Evolutionary conservation across 2,329 filamentous ascomycete species (phyloP).

Genomic region (Conoideocrella luteorostrata): DNA sequence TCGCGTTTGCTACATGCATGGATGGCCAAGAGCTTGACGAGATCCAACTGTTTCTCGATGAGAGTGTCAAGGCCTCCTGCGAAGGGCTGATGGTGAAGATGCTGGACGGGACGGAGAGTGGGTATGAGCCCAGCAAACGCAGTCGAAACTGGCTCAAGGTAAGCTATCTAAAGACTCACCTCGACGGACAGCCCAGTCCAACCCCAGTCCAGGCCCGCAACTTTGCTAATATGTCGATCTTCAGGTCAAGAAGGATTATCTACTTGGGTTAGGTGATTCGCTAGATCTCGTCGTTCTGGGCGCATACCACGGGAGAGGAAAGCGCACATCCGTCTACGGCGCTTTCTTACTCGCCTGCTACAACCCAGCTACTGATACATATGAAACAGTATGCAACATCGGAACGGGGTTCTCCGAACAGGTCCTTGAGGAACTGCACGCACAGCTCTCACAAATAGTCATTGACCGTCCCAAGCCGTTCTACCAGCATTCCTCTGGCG

Average conservation of each 20-base stretch:
- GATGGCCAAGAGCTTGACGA: conserved; percentile 86
- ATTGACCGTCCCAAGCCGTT: conserved; percentile 94
- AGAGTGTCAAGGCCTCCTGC: conserved; percentile 91
- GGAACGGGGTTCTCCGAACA: conserved; percentile 94
- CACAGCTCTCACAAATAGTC: conserved; percentile 64
- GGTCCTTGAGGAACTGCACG: conserved; percentile 82
- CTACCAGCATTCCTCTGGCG: conserved; percentile 76
- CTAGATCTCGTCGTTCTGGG: conserved; percentile 94
- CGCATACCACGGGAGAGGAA: conserved; percentile 89
- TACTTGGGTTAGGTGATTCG: conserved; percentile 87
- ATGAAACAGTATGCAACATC: conserved; percentile 97
- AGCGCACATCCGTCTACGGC: conserved; percentile 91
- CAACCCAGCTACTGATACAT: conserved; percentile 71
- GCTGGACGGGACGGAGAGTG: conserved; percentile 86
- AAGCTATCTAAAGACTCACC: conserved; percentile 23
- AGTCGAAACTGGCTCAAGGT: conserved; percentile 98
- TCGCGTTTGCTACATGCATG: conserved; percentile 80
- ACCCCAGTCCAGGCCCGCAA: no score
- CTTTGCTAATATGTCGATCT: no score
- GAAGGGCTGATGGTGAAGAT: conserved; percentile 99
- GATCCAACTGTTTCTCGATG: conserved; percentile 87
- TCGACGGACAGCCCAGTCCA: no score
- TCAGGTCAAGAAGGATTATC: conserved; percentile 97
- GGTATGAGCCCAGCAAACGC: conserved; percentile 92
- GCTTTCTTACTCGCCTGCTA: conserved; percentile 94